These are phyloP conservation scores for Monosporozyma unispora DNA, from an alignment of 805 yeast species.

Conservation along the genomic window DNA sequence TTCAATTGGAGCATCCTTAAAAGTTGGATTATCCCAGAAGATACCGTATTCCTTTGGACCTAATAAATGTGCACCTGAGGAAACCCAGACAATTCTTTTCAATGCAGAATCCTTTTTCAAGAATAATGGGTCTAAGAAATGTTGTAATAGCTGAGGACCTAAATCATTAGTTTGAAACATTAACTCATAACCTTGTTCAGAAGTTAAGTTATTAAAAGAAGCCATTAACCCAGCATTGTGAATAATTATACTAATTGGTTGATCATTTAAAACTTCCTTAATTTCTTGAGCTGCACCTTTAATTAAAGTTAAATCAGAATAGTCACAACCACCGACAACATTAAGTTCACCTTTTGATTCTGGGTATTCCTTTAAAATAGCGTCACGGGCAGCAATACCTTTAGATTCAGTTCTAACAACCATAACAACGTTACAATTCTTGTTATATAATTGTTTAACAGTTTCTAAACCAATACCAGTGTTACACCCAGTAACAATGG, in stretches of 20 bases:
- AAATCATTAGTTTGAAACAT: conserved; percentile 32
- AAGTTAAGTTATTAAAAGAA: conserved; percentile 19
- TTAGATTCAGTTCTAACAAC: conserved; percentile 31
- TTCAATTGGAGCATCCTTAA: conserved; percentile 12
- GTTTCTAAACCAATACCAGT: conserved; percentile 31
- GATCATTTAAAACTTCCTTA: conserved; percentile 9
- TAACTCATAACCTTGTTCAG: conserved; percentile 31
- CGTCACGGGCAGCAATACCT: conserved; percentile 27
- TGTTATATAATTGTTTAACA: conserved; percentile 24
- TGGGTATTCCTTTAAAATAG: conserved; percentile 19
- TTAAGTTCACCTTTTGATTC: conserved; percentile 20
- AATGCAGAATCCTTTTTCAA: conserved; percentile 25
- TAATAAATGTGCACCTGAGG: conserved; percentile 28
- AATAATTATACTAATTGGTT: conserved; percentile 26
- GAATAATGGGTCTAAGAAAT: conserved; percentile 31
- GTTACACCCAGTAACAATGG: conserved; percentile 35
- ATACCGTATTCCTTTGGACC: conserved; percentile 29
- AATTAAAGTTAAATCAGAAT: conserved; percentile 32
- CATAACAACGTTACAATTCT: conserved; percentile 28
- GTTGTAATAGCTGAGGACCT: conserved; percentile 34
- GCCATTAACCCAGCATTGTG: conserved; percentile 34
- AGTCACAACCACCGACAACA: conserved; percentile 29
- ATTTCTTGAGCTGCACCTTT: conserved; percentile 24
- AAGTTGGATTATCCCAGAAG: conserved; percentile 25
- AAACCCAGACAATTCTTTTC: conserved; percentile 34